Evolutionary conservation across 1,139 yeast species (phyloP).

Genomic region (Debaryomycetaceae sp.): DNA sequence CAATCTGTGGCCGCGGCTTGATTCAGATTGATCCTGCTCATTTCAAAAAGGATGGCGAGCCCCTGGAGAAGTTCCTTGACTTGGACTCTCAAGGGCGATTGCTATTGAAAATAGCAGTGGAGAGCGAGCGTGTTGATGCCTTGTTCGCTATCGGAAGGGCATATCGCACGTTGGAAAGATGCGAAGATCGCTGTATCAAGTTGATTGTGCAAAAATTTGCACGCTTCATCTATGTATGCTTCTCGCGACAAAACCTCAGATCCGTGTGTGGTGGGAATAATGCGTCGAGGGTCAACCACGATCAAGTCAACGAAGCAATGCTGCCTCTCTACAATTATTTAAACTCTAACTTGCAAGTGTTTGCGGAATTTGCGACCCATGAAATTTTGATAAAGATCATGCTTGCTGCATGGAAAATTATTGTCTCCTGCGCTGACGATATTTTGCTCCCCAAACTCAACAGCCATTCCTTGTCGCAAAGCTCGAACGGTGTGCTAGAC

Average conservation of each 20-base stretch:
- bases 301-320: slow-evolving; percentile 56
- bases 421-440: slow-evolving; percentile 53
- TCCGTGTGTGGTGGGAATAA: slow-evolving; percentile 45
- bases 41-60: slow-evolving; percentile 59
- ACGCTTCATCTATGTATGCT: slow-evolving; percentile 28
- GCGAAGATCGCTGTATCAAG: slow-evolving; percentile 54
- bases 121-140: slow-evolving; percentile 69
- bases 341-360: slow-evolving; percentile 54
- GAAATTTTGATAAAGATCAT: slow-evolving; percentile 56
- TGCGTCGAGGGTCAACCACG: slow-evolving; percentile 33
- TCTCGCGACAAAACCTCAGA: slow-evolving; percentile 36
- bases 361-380: slow-evolving; percentile 54
- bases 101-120: slow-evolving; percentile 58
- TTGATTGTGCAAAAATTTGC: slow-evolving; percentile 55
- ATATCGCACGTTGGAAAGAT: slow-evolving; percentile 50
- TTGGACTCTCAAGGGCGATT: slow-evolving; percentile 62
- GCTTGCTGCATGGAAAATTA: slow-evolving; percentile 67
- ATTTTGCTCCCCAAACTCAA: slow-evolving; percentile 63
- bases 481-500: slow-evolving; percentile 4
- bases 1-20: slow-evolving; percentile 59
- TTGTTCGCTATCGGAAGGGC: slow-evolving; percentile 72
- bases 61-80: slow-evolving; percentile 49
- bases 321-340: slow-evolving; percentile 67
- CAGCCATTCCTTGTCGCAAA: slow-evolving; percentile 30
- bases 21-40: slow-evolving; percentile 55